Conservation (phyloP, 768 basidiomycete species). For the Auricularia heimuer region DNA sequence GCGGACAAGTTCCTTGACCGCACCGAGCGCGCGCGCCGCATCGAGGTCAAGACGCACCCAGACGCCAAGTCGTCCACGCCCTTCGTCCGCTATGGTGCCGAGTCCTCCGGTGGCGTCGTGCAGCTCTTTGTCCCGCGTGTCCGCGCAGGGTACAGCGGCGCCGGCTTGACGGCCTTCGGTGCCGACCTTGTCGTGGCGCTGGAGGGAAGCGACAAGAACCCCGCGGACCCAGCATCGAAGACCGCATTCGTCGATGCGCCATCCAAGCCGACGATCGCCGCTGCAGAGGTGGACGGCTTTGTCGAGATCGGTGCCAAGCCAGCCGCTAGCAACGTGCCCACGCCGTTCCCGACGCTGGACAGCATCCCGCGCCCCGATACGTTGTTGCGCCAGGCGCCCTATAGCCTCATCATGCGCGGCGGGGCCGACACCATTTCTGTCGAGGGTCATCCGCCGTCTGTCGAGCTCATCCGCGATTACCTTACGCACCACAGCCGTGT, state of each 20-base stretch:
- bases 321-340: neutral
- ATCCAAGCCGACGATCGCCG: neutral
- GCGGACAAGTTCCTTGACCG: neutral
- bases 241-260: neutral
- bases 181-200: neutral
- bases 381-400: neutral
- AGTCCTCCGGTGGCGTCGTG: neutral
- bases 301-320: neutral
- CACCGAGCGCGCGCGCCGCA: neutral
- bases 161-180: neutral
- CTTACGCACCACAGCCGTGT: neutral
- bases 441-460: neutral
- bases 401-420: neutral
- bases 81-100: neutral
- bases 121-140: neutral
- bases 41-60: neutral
- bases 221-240: neutral
- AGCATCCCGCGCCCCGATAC: neutral
- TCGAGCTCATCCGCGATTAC: neutral
- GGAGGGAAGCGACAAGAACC: neutral
- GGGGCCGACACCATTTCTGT: neutral
- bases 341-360: neutral
- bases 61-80: neutral
- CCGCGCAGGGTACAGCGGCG: neutral
- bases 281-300: neutral